phyloP scores from a whole-genome alignment of 2,329 filamentous ascomycete species.

The Neonectria punicea region DNA sequence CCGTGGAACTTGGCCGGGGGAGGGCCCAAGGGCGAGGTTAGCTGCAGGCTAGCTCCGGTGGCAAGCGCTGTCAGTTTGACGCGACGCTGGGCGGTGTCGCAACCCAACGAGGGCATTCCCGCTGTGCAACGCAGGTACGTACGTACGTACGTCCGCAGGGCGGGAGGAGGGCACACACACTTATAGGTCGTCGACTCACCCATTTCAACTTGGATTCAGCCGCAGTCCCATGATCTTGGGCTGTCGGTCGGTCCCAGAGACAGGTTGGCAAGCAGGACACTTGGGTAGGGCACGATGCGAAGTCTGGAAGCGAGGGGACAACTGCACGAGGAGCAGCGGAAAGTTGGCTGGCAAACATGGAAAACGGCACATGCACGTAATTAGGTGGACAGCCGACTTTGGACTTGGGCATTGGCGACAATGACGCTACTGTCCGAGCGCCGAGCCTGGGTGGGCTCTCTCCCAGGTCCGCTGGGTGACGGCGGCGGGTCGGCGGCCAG shows the following conservation, averaged over 20 bases:
- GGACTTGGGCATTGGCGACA: constrained; percentile 9
- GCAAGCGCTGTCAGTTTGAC: constrained; percentile 7
- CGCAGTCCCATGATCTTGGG: constrained; percentile 47
- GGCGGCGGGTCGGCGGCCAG: not conserved
- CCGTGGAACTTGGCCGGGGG: constrained; percentile 6
- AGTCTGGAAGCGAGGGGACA: not conserved
- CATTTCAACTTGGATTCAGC: constrained; percentile 47
- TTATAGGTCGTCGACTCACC: constrained; percentile 43
- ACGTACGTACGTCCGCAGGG: constrained; percentile 6
- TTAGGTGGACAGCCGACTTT: constrained; percentile 3
- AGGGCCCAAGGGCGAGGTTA: not conserved
- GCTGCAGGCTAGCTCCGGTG: constrained; percentile 2
- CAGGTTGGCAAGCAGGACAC: constrained; percentile 4
- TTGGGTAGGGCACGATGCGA: not conserved
- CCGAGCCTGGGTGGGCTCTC: constrained; percentile 13
- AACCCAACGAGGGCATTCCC: constrained; percentile 39
- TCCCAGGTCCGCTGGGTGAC: not conserved
- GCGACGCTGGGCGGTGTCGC: constrained; percentile 15
- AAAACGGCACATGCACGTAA: not conserved
- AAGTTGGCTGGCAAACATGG: not conserved
- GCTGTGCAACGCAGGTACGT: constrained; percentile 30
- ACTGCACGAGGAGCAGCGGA: not conserved
- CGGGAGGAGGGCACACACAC: constrained; percentile 21
- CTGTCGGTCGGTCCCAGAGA: constrained; percentile 28
- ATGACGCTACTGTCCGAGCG: constrained; percentile 29